These are phyloP conservation scores for Ophiognomonia clavigignenti-juglandacearum DNA, from an alignment of 2,329 filamentous ascomycete genomes.

Conservation along the genomic window DNA sequence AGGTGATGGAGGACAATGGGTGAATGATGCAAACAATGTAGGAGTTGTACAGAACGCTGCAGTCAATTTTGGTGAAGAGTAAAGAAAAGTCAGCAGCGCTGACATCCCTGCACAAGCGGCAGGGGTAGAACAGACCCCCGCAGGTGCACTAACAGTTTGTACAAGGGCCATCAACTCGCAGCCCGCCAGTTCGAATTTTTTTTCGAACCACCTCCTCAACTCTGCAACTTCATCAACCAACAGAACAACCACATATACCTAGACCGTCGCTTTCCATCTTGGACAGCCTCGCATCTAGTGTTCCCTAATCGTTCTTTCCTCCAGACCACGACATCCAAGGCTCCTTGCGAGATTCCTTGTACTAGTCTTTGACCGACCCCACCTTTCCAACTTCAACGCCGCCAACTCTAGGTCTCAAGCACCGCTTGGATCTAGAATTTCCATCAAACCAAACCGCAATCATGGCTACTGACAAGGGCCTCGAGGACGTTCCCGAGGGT, in stretches of 20 bases:
- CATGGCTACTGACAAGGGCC: slow-evolving; percentile 98
- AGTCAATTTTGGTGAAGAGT: too few species aligned
- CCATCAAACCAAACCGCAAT: slow-evolving; percentile 65
- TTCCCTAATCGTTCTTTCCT: slow-evolving; percentile 30
- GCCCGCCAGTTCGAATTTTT: too few species aligned
- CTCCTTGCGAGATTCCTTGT: slow-evolving; percentile 27
- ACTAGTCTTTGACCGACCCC: slow-evolving; percentile 29
- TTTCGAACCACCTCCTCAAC: too few species aligned
- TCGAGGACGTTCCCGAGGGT: slow-evolving; percentile 97
- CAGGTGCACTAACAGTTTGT: too few species aligned
- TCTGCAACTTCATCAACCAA: slow-evolving; percentile 7
- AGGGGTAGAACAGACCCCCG: too few species aligned
- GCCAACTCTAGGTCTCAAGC: slow-evolving; percentile 64
- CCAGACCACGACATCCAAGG: slow-evolving; percentile 22
- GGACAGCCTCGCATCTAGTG: slow-evolving; percentile 48
- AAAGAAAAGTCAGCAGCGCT: too few species aligned
- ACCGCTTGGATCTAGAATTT: slow-evolving; percentile 70
- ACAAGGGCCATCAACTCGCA: too few species aligned
- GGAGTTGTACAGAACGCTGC: too few species aligned
- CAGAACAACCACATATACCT: slow-evolving; percentile 14
- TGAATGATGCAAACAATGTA: too few species aligned
- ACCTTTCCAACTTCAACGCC: slow-evolving; percentile 29
- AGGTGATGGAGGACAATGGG: too few species aligned
- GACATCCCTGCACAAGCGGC: too few species aligned
- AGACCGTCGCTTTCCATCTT: slow-evolving; percentile 30